Conservation (phyloP, 768 basidiomycete genomes). For the Hypholoma sublateritium region DNA sequence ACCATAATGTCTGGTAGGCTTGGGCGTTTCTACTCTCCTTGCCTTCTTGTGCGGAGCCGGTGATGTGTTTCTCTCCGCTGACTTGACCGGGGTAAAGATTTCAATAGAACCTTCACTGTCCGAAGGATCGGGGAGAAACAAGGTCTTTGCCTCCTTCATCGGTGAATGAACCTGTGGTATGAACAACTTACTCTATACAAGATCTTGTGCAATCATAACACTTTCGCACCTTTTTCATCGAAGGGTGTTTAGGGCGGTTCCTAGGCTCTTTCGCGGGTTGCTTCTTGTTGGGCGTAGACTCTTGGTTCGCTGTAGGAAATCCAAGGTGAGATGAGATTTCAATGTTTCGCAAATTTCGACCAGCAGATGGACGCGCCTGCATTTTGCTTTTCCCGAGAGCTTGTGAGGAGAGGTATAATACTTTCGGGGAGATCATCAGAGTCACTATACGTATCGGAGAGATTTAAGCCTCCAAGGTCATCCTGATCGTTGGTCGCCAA, state of each 20-base stretch:
- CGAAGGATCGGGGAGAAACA: conserved; percentile 18
- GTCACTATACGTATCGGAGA: conserved; percentile 27
- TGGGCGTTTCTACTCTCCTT: no score
- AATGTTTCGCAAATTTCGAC: no score
- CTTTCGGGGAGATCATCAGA: conserved; percentile 43
- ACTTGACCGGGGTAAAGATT: conserved; percentile 10
- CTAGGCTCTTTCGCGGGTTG: not conserved
- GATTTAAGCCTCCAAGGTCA: conserved; percentile 12
- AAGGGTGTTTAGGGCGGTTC: not conserved
- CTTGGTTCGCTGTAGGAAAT: no score
- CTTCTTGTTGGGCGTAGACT: no score
- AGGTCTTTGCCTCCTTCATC: conserved; percentile 1
- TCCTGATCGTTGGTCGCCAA: conserved; percentile 26
- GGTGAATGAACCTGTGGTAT: not conserved
- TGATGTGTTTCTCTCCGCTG: not conserved
- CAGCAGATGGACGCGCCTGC: no score
- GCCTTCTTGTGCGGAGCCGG: not conserved
- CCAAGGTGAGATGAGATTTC: no score
- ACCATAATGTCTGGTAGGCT: no score
- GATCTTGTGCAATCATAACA: not conserved
- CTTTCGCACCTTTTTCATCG: not conserved
- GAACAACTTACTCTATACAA: not conserved
- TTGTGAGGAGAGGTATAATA: conserved; percentile 20
- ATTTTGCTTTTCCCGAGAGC: not conserved
- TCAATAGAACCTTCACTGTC: conserved; percentile 19